phyloP scores from a whole-genome alignment of 371 early-diverging fungal genomes.

The Saksenaea oblongispora region DNA sequence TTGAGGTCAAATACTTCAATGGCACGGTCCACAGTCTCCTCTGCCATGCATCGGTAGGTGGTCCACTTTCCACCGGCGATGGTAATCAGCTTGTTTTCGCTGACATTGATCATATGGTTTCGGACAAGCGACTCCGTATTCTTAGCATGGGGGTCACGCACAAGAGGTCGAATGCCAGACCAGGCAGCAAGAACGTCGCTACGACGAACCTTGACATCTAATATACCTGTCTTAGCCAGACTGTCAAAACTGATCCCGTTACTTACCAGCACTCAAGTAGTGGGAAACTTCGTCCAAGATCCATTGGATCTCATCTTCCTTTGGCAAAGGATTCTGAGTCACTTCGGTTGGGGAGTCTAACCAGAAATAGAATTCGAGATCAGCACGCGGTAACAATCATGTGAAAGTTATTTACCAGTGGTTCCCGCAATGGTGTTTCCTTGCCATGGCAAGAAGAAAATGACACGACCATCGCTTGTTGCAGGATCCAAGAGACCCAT shows the following conservation, averaged over 20 bases:
- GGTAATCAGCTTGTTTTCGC: conserved; percentile 85
- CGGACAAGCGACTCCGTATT: conserved; percentile 95
- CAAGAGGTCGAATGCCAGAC: conserved; percentile 98
- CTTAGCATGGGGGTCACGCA: conserved; percentile 93
- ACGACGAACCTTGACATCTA: conserved; percentile 89
- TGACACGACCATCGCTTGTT: conserved; percentile 98
- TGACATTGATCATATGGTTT: conserved; percentile 94
- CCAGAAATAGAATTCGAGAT: not conserved
- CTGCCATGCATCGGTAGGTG: conserved; percentile 98
- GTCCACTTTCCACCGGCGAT: conserved; percentile 99
- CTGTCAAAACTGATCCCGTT: too few relatives aligned
- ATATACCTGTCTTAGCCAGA: too few relatives aligned
- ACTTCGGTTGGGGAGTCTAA: conserved; percentile 85
- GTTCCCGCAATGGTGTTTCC: conserved; percentile 98
- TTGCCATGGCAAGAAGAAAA: conserved; percentile 99
- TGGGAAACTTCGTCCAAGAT: conserved; percentile 93
- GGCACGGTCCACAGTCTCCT: conserved; percentile 94
- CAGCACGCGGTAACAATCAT: conserved; percentile 10
- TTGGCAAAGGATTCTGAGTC: conserved; percentile 82
- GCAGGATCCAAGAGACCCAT: conserved; percentile 98
- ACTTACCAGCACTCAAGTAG: conserved; percentile 76
- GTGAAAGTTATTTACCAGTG: conserved; percentile 56
- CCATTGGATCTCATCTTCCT: conserved; percentile 95
- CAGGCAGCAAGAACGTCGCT: conserved; percentile 97
- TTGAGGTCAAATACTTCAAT: conserved; percentile 70